Percentiles rank a stretch among this genome's conserved stretches.
These are phyloP conservation scores for Suillus weaverae DNA, from an alignment of 768 basidiomycete species.

Conservation along the genomic window DNA sequence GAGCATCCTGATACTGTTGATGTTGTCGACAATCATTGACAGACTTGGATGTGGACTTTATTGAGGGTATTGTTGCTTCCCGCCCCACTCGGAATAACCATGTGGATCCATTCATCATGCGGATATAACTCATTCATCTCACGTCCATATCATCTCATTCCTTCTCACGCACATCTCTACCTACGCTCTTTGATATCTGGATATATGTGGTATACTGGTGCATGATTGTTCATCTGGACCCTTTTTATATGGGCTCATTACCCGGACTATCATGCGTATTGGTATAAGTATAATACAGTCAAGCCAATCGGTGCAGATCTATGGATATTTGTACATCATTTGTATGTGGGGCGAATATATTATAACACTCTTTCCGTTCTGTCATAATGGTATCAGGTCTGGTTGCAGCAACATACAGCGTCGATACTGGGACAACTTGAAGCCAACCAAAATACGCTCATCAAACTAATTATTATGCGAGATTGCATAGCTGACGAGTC, in stretches of 20 bases:
- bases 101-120: conserved; percentile 2
- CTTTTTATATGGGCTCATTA: not conserved
- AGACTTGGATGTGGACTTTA: not conserved
- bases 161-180: not conserved
- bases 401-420: not conserved
- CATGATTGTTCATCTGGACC: not conserved
- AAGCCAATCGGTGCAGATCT: not conserved
- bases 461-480: too few species aligned
- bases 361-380: not conserved
- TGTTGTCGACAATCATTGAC: conserved; percentile 1
- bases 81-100: not conserved
- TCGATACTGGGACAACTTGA: too few species aligned
- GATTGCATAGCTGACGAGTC: too few species aligned
- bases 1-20: conserved; percentile 1
- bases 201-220: not conserved
- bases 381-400: too few species aligned
- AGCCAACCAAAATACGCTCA: too few species aligned
- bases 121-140: not conserved
- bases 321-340: not conserved
- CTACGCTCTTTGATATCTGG: not conserved
- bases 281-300: not conserved
- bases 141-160: not conserved
- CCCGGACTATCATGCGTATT: not conserved
- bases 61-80: not conserved
- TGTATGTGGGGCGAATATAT: not conserved